Evolutionary conservation across 495 filamentous ascomycete species (phyloP).

Genomic region (Annulohypoxylon maeteangense): DNA sequence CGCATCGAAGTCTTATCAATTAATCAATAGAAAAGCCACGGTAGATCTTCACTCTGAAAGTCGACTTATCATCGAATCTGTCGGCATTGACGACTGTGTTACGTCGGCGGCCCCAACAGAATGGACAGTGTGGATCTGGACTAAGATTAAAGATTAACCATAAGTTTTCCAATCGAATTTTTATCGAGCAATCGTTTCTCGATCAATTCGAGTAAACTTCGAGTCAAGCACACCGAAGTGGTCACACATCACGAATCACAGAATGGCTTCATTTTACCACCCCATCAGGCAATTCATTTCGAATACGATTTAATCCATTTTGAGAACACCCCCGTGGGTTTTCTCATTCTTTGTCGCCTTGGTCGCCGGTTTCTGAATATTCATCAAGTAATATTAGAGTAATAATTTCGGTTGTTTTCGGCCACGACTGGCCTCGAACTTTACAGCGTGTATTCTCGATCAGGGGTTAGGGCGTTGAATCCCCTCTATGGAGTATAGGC

Average conservation of each 20-base stretch:
- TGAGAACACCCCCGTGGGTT: neutral
- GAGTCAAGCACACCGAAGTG: slow-evolving; percentile 16
- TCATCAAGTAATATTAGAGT: slow-evolving; percentile 37
- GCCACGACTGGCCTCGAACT: slow-evolving; percentile 21
- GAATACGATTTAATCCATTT: neutral
- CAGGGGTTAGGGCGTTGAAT: slow-evolving; percentile 8
- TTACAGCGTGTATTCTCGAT: neutral
- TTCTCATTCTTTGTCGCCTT: neutral
- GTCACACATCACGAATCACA: slow-evolving; percentile 25
- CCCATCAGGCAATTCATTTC: slow-evolving; percentile 19
- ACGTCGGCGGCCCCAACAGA: slow-evolving; percentile 28
- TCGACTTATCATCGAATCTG: slow-evolving; percentile 9
- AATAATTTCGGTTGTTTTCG: slow-evolving; percentile 37
- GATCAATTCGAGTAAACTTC: slow-evolving; percentile 41
- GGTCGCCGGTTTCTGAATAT: slow-evolving; percentile 16
- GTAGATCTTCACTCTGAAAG: neutral
- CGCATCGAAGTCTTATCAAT: neutral
- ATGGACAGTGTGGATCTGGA: slow-evolving; percentile 16
- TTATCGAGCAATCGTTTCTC: slow-evolving; percentile 40
- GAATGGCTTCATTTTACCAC: slow-evolving; percentile 36
- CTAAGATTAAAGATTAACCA: slow-evolving; percentile 14
- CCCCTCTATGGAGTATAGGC: neutral
- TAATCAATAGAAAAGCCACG: neutral
- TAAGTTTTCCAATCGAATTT: slow-evolving; percentile 18
- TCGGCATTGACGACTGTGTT: slow-evolving; percentile 32